Evolutionary conservation across 2,329 filamentous ascomycete species (phyloP), one percentile per base, ranked within the genome.

Genomic region (Alternaria sp.): DNA sequence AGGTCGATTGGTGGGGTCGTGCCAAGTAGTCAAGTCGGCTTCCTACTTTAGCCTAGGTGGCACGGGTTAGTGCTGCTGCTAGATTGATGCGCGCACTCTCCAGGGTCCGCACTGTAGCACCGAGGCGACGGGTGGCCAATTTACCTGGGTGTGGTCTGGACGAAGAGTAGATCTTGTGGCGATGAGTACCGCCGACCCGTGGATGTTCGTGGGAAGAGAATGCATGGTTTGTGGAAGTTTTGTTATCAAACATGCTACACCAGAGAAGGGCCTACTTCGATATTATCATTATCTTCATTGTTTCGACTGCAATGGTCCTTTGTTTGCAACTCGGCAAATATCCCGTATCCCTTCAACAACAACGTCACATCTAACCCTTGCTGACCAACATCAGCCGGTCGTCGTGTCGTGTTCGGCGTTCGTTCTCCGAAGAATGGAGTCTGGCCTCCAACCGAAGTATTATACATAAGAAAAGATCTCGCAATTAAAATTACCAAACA

Each of bases 401-500:
- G 23, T 54, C 9, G 30, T 25, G 6, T 52, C 49, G 30, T 32
- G 25, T 51, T 3, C 19, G 3, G 15, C 46, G 36, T 25, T 15
- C 36, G n/a, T 55, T 17, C 15, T 40, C 10, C 25, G 23, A 45
- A 5, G 23, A 43, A 19, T 7, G 13, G 21, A 30, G 3, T 15
- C 7, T 56, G 7, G 17, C 11, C 50, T 57, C 67, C 59, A 69
- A 68, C 62, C 51, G 57, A 66, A 68, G 58, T 65, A 69, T 67
- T 61, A 51, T 67, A 69, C 63, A 69, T 23, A 45, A 51, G 36
- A 52, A 23, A 21, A 52, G n/a, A 10, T n/a, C 28, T 15, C 3
- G 17, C 30, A 26, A 30, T 59, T 46, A 45, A 43, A 19, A 46
- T 49, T 40, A 43, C 43, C 47, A 26, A 54, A 58, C 36, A 15